These are phyloP conservation scores for Suhomyces anneliseae DNA, from an alignment of 1,139 yeast species.

Conservation along the genomic window DNA sequence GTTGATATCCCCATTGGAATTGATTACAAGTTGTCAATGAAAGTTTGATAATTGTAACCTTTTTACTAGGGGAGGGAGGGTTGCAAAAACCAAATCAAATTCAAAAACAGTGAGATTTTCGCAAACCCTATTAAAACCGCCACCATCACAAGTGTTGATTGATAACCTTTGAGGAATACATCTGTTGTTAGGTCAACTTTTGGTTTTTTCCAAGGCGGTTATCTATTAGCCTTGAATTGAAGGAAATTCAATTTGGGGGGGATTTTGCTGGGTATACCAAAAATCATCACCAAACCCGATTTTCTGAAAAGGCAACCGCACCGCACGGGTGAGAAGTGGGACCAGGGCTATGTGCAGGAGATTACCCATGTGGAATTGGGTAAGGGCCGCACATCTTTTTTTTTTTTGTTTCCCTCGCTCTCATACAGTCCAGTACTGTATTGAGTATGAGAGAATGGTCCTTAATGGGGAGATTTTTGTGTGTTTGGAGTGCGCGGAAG, in stretches of 20 bases:
- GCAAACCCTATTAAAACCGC: not conserved
- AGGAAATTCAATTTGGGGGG: conserved; percentile 12
- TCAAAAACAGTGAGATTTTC: not conserved
- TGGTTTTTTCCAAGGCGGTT: not conserved
- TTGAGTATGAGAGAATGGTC: not conserved
- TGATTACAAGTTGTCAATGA: not conserved
- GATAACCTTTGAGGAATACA: no score
- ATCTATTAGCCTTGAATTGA: not conserved
- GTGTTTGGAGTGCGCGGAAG: no score
- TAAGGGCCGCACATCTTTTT: not conserved
- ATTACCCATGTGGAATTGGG: conserved; percentile 2
- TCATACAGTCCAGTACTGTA: not conserved
- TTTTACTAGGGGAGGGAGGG: not conserved
- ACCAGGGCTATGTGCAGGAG: conserved; percentile 7
- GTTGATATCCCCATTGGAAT: not conserved
- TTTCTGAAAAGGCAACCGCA: conserved; percentile 5
- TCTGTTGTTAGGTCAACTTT: no score
- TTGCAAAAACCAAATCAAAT: not conserved
- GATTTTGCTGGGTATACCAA: conserved; percentile 17
- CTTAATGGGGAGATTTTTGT: no score
- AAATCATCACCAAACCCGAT: conserved; percentile 10
- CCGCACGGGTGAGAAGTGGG: conserved; percentile 2
- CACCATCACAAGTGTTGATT: no score
- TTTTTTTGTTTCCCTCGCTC: not conserved
- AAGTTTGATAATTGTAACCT: not conserved